Conservation (phyloP, 805 yeast genomes). For the Scheffersomyces lignosus region DNA sequence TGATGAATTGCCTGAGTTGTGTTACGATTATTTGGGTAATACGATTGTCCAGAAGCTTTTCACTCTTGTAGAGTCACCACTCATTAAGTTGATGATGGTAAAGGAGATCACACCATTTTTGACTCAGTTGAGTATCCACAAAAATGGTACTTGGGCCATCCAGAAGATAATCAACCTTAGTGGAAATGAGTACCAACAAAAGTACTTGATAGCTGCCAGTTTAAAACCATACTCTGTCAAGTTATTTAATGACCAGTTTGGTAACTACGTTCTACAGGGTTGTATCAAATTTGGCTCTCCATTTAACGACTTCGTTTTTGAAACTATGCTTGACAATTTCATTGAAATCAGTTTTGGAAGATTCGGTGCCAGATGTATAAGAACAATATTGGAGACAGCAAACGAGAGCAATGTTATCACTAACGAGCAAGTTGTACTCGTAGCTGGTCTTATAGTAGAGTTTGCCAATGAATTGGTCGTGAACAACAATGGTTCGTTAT, state of each 20-base stretch:
- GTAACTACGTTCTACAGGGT: slow-evolving; percentile 94
- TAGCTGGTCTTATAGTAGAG: slow-evolving; percentile 75
- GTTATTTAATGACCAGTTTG: slow-evolving; percentile 91
- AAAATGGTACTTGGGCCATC: slow-evolving; percentile 99
- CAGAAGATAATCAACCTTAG: slow-evolving; percentile 84
- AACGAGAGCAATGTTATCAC: slow-evolving; percentile 44
- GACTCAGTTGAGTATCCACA: slow-evolving; percentile 92
- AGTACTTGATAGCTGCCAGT: slow-evolving; percentile 62
- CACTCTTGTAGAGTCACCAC: slow-evolving; percentile 60
- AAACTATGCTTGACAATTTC: slow-evolving; percentile 74
- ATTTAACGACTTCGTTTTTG: slow-evolving; percentile 86
- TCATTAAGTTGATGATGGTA: slow-evolving; percentile 78
- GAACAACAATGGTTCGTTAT: slow-evolving; percentile 83
- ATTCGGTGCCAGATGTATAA: slow-evolving; percentile 91
- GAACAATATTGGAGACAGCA: slow-evolving; percentile 88
- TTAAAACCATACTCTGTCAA: slow-evolving; percentile 81
- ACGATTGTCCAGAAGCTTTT: slow-evolving; percentile 93
- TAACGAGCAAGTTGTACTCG: slow-evolving; percentile 64
- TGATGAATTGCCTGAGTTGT: slow-evolving; percentile 84
- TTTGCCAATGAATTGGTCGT: slow-evolving; percentile 77
- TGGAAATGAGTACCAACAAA: slow-evolving; percentile 47
- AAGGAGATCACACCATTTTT: slow-evolving; percentile 73
- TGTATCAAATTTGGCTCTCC: slow-evolving; percentile 89
- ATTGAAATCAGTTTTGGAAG: slow-evolving; percentile 82
- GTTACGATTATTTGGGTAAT: slow-evolving; percentile 92